Evolutionary conservation across 768 basidiomycete species (phyloP), one percentile per base, ranked within the genome.

Genomic region (Lanmaoa pseudosensibilis): DNA sequence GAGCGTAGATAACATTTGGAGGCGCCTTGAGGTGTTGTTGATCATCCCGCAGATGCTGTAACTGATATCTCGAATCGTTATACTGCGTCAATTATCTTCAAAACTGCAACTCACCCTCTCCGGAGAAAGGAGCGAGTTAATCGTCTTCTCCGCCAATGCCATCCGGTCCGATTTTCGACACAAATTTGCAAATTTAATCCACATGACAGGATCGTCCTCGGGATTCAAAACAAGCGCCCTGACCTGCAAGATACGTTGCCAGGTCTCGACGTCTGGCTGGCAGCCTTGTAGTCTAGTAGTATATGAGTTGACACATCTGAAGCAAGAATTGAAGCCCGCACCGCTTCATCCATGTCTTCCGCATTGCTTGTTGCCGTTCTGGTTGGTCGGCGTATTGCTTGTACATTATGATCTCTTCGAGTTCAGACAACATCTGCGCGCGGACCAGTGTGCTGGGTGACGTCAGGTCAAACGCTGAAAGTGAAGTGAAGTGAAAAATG

Each of bases 281-380:
- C 95, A 98, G 2, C 94, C 97, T 76, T 92, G 88, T 39, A 99
- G 74, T 56, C 95, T 95, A 58, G 27, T 57, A 16, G 30, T 5
- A 54, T 47, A 27, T 52, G 41, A 54, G 46, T 53, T 15, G 19
- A 49, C 16, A 25, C 7, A 30, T 30, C 23, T 2, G 34, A 40
- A 30, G 25, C 21, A 46, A 30, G 7, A 6, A 19, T n/a, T 8
- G 33, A 34, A 2, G 10, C 5, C 13, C 78, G 60, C 56, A 92
- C 93, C 96, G 82, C 68, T 94, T 94, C 86, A 96, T 93, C 97
- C 97, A 99, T 0, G 96, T 98, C 74, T 88, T 92, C 46, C 91
- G 82, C 78, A 96, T 94, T 3, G 89, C 86, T 56, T 79, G 80
- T 64, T 95, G 94, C n/a, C 94, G 84, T 56, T 96, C 93, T 1